Evolutionary conservation across 2,329 filamentous ascomycete genomes (phyloP), one percentile per base, ranked within the genome.

Genomic region (Akanthomyces lecanii): DNA sequence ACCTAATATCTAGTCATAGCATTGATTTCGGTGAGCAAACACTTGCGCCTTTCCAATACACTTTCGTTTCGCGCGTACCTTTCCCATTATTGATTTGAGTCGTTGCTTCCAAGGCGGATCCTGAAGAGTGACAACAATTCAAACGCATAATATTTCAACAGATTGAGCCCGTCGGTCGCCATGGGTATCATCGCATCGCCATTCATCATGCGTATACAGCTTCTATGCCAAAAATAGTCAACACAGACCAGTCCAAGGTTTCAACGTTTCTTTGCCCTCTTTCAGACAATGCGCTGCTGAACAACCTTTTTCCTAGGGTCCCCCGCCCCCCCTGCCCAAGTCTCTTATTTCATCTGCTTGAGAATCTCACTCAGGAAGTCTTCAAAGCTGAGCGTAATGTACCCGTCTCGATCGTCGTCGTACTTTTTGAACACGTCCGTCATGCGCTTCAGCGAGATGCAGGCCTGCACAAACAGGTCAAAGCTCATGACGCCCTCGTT

Each of bases 341-440:
- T 28, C 1, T n/a, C 21, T 42, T 76, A 85, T 76, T 81, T 84
- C 65, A 87, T 74, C 75, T 87, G 85, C 73, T 83, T 84, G 67
- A 87, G 69, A 66, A 87, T 86, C 77, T 87, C 89, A 44, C 86
- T 88, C 72, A 92, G 77, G 74, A 92, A 92, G 70, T 92, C 89
- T 78, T 92, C 89, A 70, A 93, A 93, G 73, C 88, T 91, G 61
- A 93, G 77, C 4, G 89, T 93, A 69, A 93, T 91, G 74, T 93
- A 98, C 1, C 95, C 95, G 77, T 98, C 95, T 48, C 95, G 86
- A 76, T 99, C 95, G 71, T 96, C 91, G 70, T 99, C 95, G 75
- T 98, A 99, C 77, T 93, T 94, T 83, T 99, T 99, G 76, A 99
- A 99, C 33, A 97, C 92, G 76, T 99, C 95, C 65, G 95, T 99